These are phyloP conservation scores for Vigna trinervia DNA, from an alignment of 306 rosid species.

Conservation along the genomic window DNA sequence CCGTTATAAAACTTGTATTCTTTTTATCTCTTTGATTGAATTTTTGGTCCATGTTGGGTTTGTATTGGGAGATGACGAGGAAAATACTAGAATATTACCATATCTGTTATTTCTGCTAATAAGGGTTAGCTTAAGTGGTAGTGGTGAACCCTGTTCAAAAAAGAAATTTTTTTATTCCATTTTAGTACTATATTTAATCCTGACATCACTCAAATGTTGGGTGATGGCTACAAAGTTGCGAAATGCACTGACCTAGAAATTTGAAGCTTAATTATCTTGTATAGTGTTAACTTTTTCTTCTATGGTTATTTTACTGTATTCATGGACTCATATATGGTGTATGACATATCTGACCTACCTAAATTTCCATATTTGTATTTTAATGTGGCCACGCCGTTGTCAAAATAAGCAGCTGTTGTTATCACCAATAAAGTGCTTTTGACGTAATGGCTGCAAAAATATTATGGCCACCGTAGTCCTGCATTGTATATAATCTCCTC, in stretches of 20 bases:
- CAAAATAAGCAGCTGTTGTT: slow-evolving; percentile 42
- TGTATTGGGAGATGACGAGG: slow-evolving; percentile 15
- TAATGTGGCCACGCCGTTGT: slow-evolving; percentile 34
- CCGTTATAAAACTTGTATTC: neutral
- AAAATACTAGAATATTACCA: neutral
- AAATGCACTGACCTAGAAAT: neutral
- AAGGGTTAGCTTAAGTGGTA: neutral
- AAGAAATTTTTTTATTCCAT: neutral
- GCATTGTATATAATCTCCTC: slow-evolving; percentile 40
- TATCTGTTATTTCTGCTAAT: neutral
- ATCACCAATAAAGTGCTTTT: slow-evolving; percentile 36
- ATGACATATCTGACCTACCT: slow-evolving; percentile 29
- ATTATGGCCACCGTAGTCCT: neutral
- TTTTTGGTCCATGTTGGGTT: neutral
- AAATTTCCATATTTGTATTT: slow-evolving; percentile 27
- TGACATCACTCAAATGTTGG: neutral
- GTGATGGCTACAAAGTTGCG: neutral
- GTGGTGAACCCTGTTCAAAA: neutral
- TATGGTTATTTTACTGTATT: neutral
- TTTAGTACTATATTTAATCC: neutral
- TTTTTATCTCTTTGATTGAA: neutral
- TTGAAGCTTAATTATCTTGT: neutral
- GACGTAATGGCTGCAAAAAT: slow-evolving; percentile 40
- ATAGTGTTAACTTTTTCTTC: neutral
- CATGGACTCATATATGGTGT: neutral